Percentiles rank a stretch among this genome's conserved stretches.
Conservation (phyloP, 805 yeast genomes). For the Suhomyces tanzawaensis region DNA sequence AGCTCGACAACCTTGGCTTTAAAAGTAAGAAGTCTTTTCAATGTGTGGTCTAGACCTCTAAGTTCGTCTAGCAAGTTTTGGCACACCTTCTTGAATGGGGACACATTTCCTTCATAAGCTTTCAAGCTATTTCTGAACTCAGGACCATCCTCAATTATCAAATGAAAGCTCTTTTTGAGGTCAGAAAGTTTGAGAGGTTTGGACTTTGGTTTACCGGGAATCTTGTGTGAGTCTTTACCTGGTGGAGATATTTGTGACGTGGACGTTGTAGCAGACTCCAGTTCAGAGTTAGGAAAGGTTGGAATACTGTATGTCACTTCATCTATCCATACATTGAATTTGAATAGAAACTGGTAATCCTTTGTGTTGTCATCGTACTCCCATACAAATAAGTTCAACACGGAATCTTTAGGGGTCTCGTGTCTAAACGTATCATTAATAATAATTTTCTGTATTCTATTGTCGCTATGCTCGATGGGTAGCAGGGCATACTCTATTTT, state of each 20-base stretch:
- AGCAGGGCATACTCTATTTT: constrained; percentile 26
- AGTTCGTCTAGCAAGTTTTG: constrained; percentile 30
- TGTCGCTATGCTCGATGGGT: constrained; percentile 19
- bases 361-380: constrained; percentile 15
- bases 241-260: not conserved
- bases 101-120: constrained; percentile 31
- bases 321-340: constrained; percentile 30
- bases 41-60: constrained; percentile 24
- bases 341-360: constrained; percentile 18
- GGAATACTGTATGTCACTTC: not conserved
- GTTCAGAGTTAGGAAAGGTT: not conserved
- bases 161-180: constrained; percentile 30
- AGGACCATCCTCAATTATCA: constrained; percentile 43
- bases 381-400: constrained; percentile 27
- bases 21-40: constrained; percentile 18
- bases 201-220: constrained; percentile 1
- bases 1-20: constrained; percentile 24
- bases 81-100: constrained; percentile 25
- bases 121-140: constrained; percentile 35
- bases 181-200: constrained; percentile 12
- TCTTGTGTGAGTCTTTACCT: constrained; percentile 5
- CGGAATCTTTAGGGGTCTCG: constrained; percentile 12
- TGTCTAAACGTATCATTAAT: constrained; percentile 27
- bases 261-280: not conserved
- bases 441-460: constrained; percentile 20